Percentiles rank a stretch among this genome's conserved stretches.
These are phyloP conservation scores for Serendipita sp. DNA, from an alignment of 768 basidiomycete genomes.

Conservation along the genomic window DNA sequence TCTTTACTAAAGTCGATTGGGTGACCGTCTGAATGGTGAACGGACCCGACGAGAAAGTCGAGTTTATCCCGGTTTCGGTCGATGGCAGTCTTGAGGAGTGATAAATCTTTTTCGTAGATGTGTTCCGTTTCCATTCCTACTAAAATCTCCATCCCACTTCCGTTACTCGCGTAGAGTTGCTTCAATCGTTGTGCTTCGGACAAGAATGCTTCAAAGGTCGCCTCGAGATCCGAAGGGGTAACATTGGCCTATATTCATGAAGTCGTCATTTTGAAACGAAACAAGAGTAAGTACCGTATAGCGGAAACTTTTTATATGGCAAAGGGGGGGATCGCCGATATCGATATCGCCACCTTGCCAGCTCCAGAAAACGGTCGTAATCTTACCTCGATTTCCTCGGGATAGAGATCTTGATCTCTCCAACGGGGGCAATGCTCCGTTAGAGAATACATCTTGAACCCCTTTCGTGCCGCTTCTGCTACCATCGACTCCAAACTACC, in stretches of 20 bases:
- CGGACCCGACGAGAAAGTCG: slow-evolving; percentile 81
- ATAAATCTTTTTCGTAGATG: slow-evolving; percentile 55
- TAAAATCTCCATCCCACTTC: slow-evolving; percentile 42
- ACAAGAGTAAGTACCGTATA: too few relatives aligned
- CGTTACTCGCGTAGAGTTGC: slow-evolving; percentile 34
- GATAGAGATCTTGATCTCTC: slow-evolving; percentile 66
- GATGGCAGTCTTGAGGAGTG: slow-evolving; percentile 39
- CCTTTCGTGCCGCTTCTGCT: slow-evolving; percentile 55
- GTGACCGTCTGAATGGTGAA: slow-evolving; percentile 77
- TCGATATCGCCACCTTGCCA: not conserved
- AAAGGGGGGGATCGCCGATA: too few relatives aligned
- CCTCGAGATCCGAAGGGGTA: slow-evolving; percentile 32
- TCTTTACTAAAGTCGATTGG: slow-evolving; percentile 83
- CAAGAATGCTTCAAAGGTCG: slow-evolving; percentile 61
- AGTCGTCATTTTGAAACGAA: not conserved
- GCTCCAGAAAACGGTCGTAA: not conserved
- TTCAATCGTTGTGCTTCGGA: slow-evolving; percentile 68
- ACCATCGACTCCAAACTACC: slow-evolving; percentile 74
- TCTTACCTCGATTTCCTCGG: slow-evolving; percentile 64
- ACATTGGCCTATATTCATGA: slow-evolving; percentile 33
- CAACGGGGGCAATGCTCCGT: slow-evolving; percentile 92
- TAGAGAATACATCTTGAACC: slow-evolving; percentile 71
- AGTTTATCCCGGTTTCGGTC: slow-evolving; percentile 32
- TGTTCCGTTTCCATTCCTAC: slow-evolving; percentile 89
- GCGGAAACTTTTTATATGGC: too few relatives aligned